Evolutionary conservation across 2,329 filamentous ascomycete genomes (phyloP).

Genomic region (Beauveria scarabaeidicola): DNA sequence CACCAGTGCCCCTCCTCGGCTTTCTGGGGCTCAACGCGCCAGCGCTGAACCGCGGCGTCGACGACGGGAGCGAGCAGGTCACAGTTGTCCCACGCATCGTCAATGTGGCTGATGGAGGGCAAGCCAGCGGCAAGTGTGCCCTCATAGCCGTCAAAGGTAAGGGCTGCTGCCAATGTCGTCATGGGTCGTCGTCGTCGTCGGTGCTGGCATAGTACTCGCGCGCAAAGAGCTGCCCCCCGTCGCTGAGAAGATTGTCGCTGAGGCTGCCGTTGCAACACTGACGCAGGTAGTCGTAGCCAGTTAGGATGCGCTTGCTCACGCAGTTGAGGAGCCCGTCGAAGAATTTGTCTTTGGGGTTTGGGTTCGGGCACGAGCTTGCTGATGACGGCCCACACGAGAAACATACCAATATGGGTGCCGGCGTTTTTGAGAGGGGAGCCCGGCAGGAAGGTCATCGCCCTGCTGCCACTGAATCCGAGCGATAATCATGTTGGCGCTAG

Average conservation of each 20-base stretch:
- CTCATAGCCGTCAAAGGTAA: background rate
- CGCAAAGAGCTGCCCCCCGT: background rate
- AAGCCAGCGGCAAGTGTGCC: background rate
- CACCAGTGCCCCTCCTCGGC: background rate
- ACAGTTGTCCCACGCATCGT: background rate
- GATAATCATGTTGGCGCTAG: background rate
- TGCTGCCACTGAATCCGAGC: background rate
- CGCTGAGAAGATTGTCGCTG: background rate
- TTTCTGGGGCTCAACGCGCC: background rate
- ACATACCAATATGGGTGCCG: conserved; percentile 1
- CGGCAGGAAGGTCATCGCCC: background rate
- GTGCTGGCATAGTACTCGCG: background rate
- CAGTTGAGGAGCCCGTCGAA: background rate
- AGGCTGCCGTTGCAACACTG: background rate
- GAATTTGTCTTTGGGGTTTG: background rate
- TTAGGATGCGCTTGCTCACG: background rate
- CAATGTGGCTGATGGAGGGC: background rate
- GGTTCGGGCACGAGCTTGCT: background rate
- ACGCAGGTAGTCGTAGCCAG: background rate
- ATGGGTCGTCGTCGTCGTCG: background rate
- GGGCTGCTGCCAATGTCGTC: background rate
- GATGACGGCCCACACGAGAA: background rate
- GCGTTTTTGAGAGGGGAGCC: background rate
- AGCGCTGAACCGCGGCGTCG: background rate
- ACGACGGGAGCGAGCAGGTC: background rate